Evolutionary conservation across 345 rosid species (phyloP).

Genomic region (Abelmoschus esculentus): DNA sequence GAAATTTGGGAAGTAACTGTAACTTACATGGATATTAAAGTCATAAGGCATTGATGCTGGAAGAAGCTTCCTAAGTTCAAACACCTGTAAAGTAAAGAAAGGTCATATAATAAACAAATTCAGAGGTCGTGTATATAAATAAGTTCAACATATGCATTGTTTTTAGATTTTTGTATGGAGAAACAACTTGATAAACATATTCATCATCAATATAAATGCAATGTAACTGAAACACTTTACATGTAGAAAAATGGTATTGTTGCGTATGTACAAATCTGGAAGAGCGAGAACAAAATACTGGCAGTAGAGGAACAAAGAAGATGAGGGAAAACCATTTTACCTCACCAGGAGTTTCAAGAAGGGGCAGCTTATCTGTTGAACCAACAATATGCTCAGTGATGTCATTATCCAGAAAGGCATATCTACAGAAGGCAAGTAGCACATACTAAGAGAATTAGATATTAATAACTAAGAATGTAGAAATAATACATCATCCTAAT

Average conservation of each 20-base stretch:
- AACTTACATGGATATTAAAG: conserved; percentile 86
- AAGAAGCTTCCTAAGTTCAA: conserved; percentile 86
- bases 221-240: not conserved
- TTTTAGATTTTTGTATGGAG: not conserved
- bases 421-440: conserved; percentile 31
- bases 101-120: not conserved
- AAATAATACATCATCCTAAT: not conserved
- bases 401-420: conserved; percentile 43
- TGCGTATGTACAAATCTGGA: not conserved
- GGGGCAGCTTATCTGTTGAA: conserved; percentile 74
- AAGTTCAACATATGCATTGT: not conserved
- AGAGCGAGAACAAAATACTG: not conserved
- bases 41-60: conserved; percentile 60
- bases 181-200: not conserved
- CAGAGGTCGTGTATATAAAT: not conserved
- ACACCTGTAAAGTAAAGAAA: conserved; percentile 40
- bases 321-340: conserved; percentile 21
- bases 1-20: conserved; percentile 1
- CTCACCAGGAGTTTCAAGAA: conserved; percentile 93
- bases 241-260: not conserved
- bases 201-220: not conserved
- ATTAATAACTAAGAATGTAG: not conserved
- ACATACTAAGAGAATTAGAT: not conserved
- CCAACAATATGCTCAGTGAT: conserved; percentile 55
- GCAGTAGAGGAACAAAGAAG: not conserved